Evolutionary conservation across 306 rosid species (phyloP).

Genomic region (Cucurbita argyrosperma): DNA sequence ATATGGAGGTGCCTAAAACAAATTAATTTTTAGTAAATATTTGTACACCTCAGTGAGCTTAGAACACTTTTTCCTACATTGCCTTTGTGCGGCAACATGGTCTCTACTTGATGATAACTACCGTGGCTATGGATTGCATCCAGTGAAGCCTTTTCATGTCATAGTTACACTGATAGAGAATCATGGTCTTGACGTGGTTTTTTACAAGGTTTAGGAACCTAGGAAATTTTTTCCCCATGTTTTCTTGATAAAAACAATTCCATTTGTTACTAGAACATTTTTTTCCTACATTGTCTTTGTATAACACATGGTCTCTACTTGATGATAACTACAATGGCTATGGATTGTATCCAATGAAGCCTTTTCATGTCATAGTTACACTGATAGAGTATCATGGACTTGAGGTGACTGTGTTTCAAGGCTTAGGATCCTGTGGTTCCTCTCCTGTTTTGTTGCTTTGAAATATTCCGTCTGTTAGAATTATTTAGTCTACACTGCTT

Average conservation of each 20-base stretch:
- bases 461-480: background rate
- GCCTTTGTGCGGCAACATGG: background rate
- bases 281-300: background rate
- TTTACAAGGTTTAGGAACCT: background rate
- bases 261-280: background rate
- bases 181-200: background rate
- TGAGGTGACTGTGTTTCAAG: background rate
- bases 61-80: background rate
- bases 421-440: background rate
- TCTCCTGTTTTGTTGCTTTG: background rate
- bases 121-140: slow-evolving; percentile 3
- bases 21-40: background rate
- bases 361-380: slow-evolving; percentile 9
- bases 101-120: slow-evolving; percentile 5
- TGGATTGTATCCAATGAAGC: slow-evolving; percentile 5
- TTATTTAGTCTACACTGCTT: background rate
- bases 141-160: slow-evolving; percentile 8
- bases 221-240: background rate
- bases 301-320: background rate
- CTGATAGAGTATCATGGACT: slow-evolving; percentile 8
- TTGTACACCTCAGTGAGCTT: background rate
- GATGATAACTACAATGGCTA: slow-evolving; percentile 1
- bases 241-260: background rate
- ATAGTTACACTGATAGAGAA: slow-evolving; percentile 12
- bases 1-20: background rate